Evolutionary conservation across 257 asterid species (phyloP), one percentile per base, ranked within the genome.

Genomic region (Phtheirospermum japonicum): DNA sequence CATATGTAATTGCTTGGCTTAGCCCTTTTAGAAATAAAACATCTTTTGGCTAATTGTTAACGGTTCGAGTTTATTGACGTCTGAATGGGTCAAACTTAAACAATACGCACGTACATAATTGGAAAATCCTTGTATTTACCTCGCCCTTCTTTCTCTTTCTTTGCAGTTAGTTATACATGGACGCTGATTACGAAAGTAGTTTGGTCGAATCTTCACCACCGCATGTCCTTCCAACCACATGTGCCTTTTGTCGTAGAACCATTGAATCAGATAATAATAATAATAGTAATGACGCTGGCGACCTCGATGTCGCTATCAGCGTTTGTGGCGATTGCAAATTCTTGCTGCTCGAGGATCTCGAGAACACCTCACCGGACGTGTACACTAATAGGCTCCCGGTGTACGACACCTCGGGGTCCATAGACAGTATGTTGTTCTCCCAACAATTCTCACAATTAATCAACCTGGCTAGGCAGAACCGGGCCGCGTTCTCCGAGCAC

Each of bases 281-380:
- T 23, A 23, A 23, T 23, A 23, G 3, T 23, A 23, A 23, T 23
- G 83, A 75, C n/a, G 34, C 66, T 6, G 78, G 70, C 40, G 87
- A 87, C 42, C 54, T 75, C 46, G 89, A 80, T 23, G 28, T 23
- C 63, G 50, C 74, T n/a, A 63, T 79, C 64, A 67, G 70, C 37
- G 52, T 89, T 9, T 93, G 97, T 65, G 79, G 88, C 5, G 94
- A 87, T 71, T 93, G 99, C 77, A 87, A 81, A 65, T 93, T 89
- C 60, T 75, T 85, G 71, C 71, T 86, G 77, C 71, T 80, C 28
- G 98, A 83, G 81, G 91, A 86, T 72, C 70, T 77, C 11, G 90
- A 81, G 54, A 66, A 74, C 53, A 65, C 84, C 64, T 75, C 84
- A 13, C 88, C 73, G 4, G 93, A 81, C 45, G 72, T 61, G 51